Conservation (phyloP, 2,329 filamentous ascomycete species). For the Clonostachys chloroleuca region DNA sequence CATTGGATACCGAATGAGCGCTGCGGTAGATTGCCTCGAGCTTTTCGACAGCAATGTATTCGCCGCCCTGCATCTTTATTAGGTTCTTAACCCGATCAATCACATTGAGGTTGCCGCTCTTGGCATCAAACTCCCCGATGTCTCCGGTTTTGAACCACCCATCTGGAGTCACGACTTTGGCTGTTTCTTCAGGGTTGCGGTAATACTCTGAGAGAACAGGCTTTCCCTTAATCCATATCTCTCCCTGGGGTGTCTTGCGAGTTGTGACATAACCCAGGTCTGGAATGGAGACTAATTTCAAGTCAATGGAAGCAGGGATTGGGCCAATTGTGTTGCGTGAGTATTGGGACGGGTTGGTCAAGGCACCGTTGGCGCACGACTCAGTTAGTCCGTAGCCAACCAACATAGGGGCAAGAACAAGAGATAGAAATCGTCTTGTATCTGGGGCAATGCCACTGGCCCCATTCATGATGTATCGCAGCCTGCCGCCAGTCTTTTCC, state of each 20-base stretch:
- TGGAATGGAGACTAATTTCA: slow-evolving; percentile 80
- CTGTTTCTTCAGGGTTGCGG: slow-evolving; percentile 84
- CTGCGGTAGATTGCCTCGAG: slow-evolving; percentile 28
- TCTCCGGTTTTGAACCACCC: slow-evolving; percentile 72
- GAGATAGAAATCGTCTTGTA: slow-evolving; percentile 85
- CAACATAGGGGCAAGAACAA: slow-evolving; percentile 93
- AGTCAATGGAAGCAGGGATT: slow-evolving; percentile 62
- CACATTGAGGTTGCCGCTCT: slow-evolving; percentile 58
- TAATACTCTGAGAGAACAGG: slow-evolving; percentile 82
- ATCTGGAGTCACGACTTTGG: slow-evolving; percentile 46
- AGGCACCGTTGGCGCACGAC: slow-evolving; percentile 72
- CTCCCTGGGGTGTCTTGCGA: slow-evolving; percentile 89
- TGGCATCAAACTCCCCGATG: slow-evolving; percentile 54
- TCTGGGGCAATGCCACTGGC: slow-evolving; percentile 80
- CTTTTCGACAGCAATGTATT: slow-evolving; percentile 55
- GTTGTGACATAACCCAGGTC: slow-evolving; percentile 90
- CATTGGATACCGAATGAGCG: slow-evolving; percentile 72
- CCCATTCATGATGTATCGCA: slow-evolving; percentile 70
- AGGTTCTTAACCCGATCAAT: slow-evolving; percentile 69
- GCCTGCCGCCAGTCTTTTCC: slow-evolving; percentile 77
- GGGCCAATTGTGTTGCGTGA: slow-evolving; percentile 84
- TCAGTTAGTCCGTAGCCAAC: slow-evolving; percentile 91
- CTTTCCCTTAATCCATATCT: slow-evolving; percentile 80
- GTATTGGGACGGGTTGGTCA: slow-evolving; percentile 68
- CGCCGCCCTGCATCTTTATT: slow-evolving; percentile 65